These are phyloP conservation scores for Starmera amethionina DNA, from an alignment of 805 yeast genomes.

Conservation along the genomic window DNA sequence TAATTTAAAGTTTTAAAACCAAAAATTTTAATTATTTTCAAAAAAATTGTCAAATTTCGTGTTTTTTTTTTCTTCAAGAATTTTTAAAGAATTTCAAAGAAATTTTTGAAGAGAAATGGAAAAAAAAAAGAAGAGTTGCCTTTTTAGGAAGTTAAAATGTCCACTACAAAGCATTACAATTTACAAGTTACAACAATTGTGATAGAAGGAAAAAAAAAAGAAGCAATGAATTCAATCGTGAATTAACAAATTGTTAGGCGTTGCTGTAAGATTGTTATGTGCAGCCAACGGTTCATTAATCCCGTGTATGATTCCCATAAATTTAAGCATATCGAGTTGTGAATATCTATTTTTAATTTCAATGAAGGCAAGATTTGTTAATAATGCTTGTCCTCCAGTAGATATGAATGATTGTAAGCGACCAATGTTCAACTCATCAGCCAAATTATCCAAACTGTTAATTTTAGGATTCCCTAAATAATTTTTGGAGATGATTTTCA, in stretches of 20 bases:
- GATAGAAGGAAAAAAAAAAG: no score
- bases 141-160: no score
- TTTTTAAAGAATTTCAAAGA: no score
- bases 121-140: no score
- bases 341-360: slow-evolving; percentile 30
- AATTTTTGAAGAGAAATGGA: no score
- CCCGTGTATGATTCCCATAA: slow-evolving; percentile 46
- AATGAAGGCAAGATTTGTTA: slow-evolving; percentile 56
- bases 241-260: background rate
- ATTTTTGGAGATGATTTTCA: slow-evolving; percentile 43
- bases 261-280: background rate
- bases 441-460: slow-evolving; percentile 40
- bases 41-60: no score
- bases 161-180: no score
- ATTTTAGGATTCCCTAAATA: slow-evolving; percentile 4
- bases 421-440: slow-evolving; percentile 63
- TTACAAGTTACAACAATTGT: no score
- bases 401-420: slow-evolving; percentile 44
- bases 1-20: no score
- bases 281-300: slow-evolving; percentile 18
- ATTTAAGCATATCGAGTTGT: slow-evolving; percentile 23
- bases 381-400: slow-evolving; percentile 54
- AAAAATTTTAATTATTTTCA: no score
- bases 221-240: no score
- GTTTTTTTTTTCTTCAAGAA: no score